Evolutionary conservation across 1,284 basidiomycete species (phyloP), one percentile per base, ranked within the genome.

Genomic region (Malassezia brasiliensis): DNA sequence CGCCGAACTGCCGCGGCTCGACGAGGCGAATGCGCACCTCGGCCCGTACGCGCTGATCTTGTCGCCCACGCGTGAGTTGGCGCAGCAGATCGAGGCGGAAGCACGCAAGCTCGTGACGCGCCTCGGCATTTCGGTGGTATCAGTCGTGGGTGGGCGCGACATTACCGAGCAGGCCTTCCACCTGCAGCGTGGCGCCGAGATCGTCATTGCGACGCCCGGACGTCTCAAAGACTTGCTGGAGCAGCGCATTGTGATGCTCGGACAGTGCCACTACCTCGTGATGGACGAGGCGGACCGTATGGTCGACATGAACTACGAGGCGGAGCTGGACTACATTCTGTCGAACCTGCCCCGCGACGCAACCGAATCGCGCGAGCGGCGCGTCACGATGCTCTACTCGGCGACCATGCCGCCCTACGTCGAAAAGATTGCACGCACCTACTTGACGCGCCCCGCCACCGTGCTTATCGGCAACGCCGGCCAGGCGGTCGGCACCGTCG

Each of bases 241-340:
- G 77, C 83, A 90, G 45, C 89, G 88, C 74, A 88, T 96, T 46
- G 80, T 98, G 34, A 91, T 98, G 35, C 82, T 99, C 47, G 86
- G 86, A 5, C 93, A 98, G 77, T 96, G 93, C 76, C 88, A 88
- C 1, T 98, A 96, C 73, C 85, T 98, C 50, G 91, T 98, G 61
- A 93, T 98, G 90, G 94, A 98, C 76, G 93, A 99, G 79, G 94
- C 94, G 17, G 93, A 99, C 76, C 83, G 91, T 52, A 96, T 98
- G 93, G 90, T 98, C 54, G 85, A 94, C 71, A 83, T 98, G 31
- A 94, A 94, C 10, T 98, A 96, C 76, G 94, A 98, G 76, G 83
- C 82, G 14, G 90, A 93, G 73, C 79, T 99, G 48, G 90, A 87
- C 37, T 96, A 89, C 75, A 98, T 99, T 65, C 79, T 99, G 49